Evolutionary conservation across 1,284 basidiomycete genomes (phyloP).

Genomic region (Microbotryum scabiosae): DNA sequence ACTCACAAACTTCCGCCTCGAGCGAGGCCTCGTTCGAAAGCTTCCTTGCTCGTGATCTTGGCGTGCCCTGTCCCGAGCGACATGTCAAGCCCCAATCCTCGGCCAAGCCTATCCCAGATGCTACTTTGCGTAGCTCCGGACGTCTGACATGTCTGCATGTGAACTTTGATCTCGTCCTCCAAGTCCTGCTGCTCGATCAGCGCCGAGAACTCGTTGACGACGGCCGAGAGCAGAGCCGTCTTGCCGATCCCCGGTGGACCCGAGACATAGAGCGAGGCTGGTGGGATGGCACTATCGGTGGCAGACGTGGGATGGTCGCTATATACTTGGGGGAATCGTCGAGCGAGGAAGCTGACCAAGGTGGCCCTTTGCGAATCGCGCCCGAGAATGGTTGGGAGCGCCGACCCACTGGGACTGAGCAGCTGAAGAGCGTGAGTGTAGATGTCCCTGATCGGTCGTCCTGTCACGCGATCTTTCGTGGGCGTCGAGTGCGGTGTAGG

Average conservation of each 20-base stretch:
- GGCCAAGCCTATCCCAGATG: conserved; percentile 34
- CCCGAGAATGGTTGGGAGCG: conserved; percentile 30
- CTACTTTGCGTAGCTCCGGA: conserved; percentile 27
- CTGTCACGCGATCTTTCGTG: too few relatives aligned
- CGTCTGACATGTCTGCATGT: conserved; percentile 43
- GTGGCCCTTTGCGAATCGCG: conserved; percentile 35
- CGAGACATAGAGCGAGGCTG: conserved; percentile 40
- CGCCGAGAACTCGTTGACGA: conserved; percentile 35
- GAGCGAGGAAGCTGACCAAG: conserved; percentile 35
- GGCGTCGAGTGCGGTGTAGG: too few relatives aligned
- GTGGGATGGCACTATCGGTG: neutral
- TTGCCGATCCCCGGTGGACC: conserved; percentile 45
- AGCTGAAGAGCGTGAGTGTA: too few relatives aligned
- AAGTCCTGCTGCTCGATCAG: conserved; percentile 4
- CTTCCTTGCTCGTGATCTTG: conserved; percentile 19
- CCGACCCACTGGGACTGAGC: too few relatives aligned
- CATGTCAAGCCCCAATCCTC: conserved; percentile 14
- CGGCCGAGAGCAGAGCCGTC: conserved; percentile 40
- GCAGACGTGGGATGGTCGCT: conserved; percentile 2
- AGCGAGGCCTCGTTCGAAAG: conserved; percentile 15
- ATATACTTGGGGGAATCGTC: conserved; percentile 18
- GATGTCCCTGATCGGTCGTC: too few relatives aligned
- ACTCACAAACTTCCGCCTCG: conserved; percentile 24
- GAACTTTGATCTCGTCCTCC: conserved; percentile 27
- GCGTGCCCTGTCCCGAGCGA: neutral